These are phyloP conservation scores for Vitis amurensis DNA, from an alignment of 164 flowering plant species.

Conservation along the genomic window DNA sequence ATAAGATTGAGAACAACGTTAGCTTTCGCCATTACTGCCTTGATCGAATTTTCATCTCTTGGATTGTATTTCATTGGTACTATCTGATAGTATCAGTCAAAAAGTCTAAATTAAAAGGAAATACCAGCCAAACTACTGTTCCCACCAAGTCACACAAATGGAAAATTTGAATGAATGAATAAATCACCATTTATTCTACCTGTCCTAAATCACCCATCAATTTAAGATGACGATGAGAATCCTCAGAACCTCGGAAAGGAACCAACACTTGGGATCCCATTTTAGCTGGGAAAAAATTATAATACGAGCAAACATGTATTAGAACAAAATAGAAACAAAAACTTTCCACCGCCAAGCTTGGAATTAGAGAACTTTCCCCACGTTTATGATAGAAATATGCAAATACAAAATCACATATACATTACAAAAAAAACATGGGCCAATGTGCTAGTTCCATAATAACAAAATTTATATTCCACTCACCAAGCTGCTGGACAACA, in stretches of 20 bases:
- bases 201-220: slow-evolving; percentile 99
- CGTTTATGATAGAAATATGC: too few relatives aligned
- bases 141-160: too few relatives aligned
- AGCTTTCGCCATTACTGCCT: slow-evolving; percentile 98
- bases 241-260: slow-evolving; percentile 97
- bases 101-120: background rate
- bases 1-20: slow-evolving; percentile 96
- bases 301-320: background rate
- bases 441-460: too few relatives aligned
- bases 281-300: slow-evolving; percentile 59
- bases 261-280: slow-evolving; percentile 96
- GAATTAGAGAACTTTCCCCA: too few relatives aligned
- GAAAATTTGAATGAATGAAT: background rate
- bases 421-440: too few relatives aligned
- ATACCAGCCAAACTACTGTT: background rate
- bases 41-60: slow-evolving; percentile 86
- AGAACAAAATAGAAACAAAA: background rate
- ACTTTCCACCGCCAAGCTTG: background rate
- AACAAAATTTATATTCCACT: slow-evolving; percentile 18
- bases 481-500: slow-evolving; percentile 95
- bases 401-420: too few relatives aligned
- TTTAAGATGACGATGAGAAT: slow-evolving; percentile 89
- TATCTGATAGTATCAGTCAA: slow-evolving; percentile 45
- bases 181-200: slow-evolving; percentile 38
- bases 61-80: slow-evolving; percentile 97